Evolutionary conservation across 805 yeast species (phyloP).

Genomic region (Candida rishiriensis): DNA sequence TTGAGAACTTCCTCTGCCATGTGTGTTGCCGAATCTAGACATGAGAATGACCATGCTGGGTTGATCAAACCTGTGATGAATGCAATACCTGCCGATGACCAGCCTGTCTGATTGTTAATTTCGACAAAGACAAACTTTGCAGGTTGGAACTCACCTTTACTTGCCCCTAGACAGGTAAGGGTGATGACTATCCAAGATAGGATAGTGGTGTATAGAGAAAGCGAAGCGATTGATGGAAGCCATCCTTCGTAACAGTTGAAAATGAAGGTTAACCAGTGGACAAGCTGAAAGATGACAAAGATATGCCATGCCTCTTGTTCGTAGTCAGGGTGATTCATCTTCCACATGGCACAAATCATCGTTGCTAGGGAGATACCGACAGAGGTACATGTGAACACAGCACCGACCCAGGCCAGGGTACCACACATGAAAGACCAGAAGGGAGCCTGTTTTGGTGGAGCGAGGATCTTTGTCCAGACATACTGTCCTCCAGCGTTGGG

Average conservation of each 20-base stretch:
- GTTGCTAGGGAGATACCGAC: slow-evolving; percentile 51
- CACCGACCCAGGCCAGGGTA: slow-evolving; percentile 58
- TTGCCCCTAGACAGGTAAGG: slow-evolving; percentile 46
- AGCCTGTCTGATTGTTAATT: slow-evolving; percentile 55
- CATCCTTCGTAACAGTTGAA: slow-evolving; percentile 48
- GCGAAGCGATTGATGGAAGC: slow-evolving; percentile 46
- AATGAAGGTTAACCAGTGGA: slow-evolving; percentile 39
- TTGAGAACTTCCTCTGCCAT: slow-evolving; percentile 61
- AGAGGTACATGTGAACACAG: slow-evolving; percentile 59
- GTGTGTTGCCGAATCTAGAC: slow-evolving; percentile 68
- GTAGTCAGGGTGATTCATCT: slow-evolving; percentile 26
- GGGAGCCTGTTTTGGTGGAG: slow-evolving; percentile 42
- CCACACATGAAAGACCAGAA: slow-evolving; percentile 57
- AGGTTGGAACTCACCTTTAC: slow-evolving; percentile 47
- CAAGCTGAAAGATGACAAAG: slow-evolving; percentile 44
- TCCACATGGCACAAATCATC: slow-evolving; percentile 47
- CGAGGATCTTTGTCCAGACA: slow-evolving; percentile 53
- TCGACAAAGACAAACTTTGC: slow-evolving; percentile 50
- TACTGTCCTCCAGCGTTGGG: slow-evolving; percentile 60
- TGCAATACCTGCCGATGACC: slow-evolving; percentile 55
- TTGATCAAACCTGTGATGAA: slow-evolving; percentile 67
- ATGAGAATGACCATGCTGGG: slow-evolving; percentile 66
- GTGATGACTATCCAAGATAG: slow-evolving; percentile 50
- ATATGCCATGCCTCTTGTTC: slow-evolving; percentile 48
- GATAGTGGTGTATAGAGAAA: slow-evolving; percentile 49